These are phyloP conservation scores for Hymenoscyphus fraxineus DNA, from an alignment of 2,329 filamentous ascomycete genomes.

Conservation along the genomic window DNA sequence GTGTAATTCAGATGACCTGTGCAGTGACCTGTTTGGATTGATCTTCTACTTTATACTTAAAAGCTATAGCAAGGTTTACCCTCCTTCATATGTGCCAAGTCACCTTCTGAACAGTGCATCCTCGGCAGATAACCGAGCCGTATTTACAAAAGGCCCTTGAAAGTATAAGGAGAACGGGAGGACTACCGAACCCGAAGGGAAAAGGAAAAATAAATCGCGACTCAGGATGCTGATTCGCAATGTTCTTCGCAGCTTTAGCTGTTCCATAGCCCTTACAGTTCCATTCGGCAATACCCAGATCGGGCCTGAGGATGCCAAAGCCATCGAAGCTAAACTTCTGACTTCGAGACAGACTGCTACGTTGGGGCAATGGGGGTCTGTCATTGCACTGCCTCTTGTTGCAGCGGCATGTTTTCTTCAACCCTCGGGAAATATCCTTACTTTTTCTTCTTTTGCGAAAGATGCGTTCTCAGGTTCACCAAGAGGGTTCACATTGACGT, in stretches of 20 bases:
- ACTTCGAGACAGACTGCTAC: neutral
- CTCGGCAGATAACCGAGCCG: neutral
- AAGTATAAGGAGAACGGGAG: neutral
- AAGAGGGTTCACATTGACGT: slow-evolving; percentile 33
- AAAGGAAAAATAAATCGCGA: neutral
- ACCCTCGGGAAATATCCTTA: slow-evolving; percentile 17
- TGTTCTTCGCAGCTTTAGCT: neutral
- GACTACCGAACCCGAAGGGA: no score
- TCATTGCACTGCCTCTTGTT: slow-evolving; percentile 22
- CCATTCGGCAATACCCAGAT: neutral
- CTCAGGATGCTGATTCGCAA: neutral
- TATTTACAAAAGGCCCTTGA: neutral
- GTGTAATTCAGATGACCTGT: neutral
- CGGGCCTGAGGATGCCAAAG: neutral
- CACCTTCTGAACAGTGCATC: neutral
- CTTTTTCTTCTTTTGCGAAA: slow-evolving; percentile 16
- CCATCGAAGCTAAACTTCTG: slow-evolving; percentile 16
- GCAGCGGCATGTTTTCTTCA: slow-evolving; percentile 19
- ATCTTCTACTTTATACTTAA: neutral
- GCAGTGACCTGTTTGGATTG: neutral
- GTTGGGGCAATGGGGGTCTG: slow-evolving; percentile 18
- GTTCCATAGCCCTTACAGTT: neutral
- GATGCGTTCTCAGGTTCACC: slow-evolving; percentile 10
- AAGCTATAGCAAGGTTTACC: neutral
- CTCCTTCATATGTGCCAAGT: neutral